phyloP scores from a whole-genome alignment of 164 flowering plant genomes.

The Nelumbo lutea region DNA sequence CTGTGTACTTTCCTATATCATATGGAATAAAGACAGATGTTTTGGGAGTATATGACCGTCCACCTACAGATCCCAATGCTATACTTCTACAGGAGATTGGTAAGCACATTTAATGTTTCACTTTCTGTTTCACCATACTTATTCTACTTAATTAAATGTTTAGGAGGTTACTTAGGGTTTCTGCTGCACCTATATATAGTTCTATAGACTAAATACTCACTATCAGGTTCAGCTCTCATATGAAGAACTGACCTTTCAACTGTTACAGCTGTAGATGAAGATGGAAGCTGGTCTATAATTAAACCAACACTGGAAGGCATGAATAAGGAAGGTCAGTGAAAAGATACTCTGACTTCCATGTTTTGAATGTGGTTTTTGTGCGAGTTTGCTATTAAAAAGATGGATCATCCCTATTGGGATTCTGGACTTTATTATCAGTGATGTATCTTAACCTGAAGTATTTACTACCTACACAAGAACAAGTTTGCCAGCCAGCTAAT shows the following conservation, averaged over 20 bases:
- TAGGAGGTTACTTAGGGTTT: background rate
- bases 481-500: background rate
- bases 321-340: constrained; percentile 57
- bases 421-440: no score
- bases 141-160: background rate
- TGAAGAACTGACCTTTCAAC: constrained; percentile 12
- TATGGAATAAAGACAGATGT: constrained; percentile 74
- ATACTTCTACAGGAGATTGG: constrained; percentile 82
- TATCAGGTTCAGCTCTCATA: background rate
- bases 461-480: no score
- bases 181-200: background rate
- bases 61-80: constrained; percentile 77
- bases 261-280: constrained; percentile 66
- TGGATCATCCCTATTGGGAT: no score
- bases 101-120: constrained; percentile 23
- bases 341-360: background rate
- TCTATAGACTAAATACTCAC: background rate
- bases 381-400: background rate
- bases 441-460: no score
- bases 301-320: constrained; percentile 45
- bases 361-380: background rate
- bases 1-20: constrained; percentile 30
- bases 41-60: constrained; percentile 86
- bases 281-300: constrained; percentile 82
- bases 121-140: background rate